A percentile compares a stretch with the other conserved stretches of the same genome.
These are phyloP conservation scores for Rubroshorea leprosula DNA, from an alignment of 345 rosid genomes.

Conservation along the genomic window DNA sequence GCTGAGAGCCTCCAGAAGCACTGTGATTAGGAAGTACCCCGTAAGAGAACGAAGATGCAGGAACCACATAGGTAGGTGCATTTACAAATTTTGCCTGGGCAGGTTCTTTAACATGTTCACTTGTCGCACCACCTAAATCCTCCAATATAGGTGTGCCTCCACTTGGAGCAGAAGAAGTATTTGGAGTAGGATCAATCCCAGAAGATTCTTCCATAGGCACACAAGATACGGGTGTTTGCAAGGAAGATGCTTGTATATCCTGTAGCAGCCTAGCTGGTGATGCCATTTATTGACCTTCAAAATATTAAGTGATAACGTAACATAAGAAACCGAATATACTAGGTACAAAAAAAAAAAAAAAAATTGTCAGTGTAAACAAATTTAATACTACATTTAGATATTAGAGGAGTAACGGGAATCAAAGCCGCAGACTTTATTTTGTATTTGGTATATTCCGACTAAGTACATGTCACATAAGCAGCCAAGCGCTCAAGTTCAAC, in stretches of 20 bases:
- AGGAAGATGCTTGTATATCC: constrained; percentile 18
- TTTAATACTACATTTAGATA: neutral
- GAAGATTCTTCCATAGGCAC: constrained; percentile 9
- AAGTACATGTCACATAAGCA: neutral
- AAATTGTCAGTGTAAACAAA: neutral
- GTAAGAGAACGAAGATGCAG: constrained; percentile 25
- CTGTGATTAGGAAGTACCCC: neutral
- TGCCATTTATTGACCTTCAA: constrained; percentile 18
- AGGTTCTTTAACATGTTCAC: constrained; percentile 14
- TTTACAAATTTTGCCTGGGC: constrained; percentile 17
- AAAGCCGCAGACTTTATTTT: neutral
- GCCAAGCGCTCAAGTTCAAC: neutral
- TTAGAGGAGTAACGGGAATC: neutral
- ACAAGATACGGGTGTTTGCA: constrained; percentile 10
- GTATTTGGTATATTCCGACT: neutral
- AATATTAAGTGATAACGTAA: neutral
- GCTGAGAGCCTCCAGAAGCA: neutral
- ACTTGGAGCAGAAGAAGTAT: constrained; percentile 5
- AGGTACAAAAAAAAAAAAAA: neutral
- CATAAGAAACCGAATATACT: neutral
- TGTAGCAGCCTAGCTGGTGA: constrained; percentile 23
- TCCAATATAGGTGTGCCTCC: neutral
- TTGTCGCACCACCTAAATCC: constrained; percentile 10
- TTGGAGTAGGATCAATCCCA: constrained; percentile 9
- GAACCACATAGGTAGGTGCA: constrained; percentile 18